Evolutionary conservation across 1,284 basidiomycete genomes (phyloP).

Genomic region (Schizopora paradoxa): DNA sequence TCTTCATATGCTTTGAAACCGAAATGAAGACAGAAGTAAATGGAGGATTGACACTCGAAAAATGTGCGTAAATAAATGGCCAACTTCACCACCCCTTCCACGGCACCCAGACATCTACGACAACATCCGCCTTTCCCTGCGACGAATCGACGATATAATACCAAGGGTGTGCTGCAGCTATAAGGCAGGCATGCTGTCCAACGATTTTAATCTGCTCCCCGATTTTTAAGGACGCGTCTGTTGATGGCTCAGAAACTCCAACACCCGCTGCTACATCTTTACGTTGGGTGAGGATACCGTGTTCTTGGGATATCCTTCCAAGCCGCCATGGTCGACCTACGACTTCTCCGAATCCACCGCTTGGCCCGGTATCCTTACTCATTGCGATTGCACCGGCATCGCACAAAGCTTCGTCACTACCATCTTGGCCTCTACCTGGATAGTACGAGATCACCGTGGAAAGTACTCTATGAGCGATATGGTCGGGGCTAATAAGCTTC

Average conservation of each 20-base stretch:
- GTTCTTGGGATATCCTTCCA: conserved; percentile 74
- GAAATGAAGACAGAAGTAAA: too few relatives aligned
- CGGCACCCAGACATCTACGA: conserved; percentile 84
- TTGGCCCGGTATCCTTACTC: conserved; percentile 78
- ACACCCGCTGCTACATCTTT: conserved; percentile 23
- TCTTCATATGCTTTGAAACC: too few relatives aligned
- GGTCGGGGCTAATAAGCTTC: conserved; percentile 47
- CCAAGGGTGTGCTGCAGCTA: conserved; percentile 73
- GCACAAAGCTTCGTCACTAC: conserved; percentile 69
- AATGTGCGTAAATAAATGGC: not conserved
- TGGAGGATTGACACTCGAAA: too few relatives aligned
- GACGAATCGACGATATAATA: conserved; percentile 74
- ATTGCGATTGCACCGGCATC: conserved; percentile 82
- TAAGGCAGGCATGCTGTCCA: conserved; percentile 77
- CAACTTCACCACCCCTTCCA: conserved; percentile 80
- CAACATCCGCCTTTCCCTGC: conserved; percentile 40
- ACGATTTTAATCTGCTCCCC: conserved; percentile 64
- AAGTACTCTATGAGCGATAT: conserved; percentile 66
- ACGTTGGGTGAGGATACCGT: conserved; percentile 60
- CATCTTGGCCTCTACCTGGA: conserved; percentile 54
- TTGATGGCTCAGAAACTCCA: conserved; percentile 3
- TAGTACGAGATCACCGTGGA: conserved; percentile 76
- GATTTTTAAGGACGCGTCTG: conserved; percentile 38
- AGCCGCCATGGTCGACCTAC: conserved; percentile 68
- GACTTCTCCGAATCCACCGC: conserved; percentile 67